phyloP scores from a whole-genome alignment of 306 rosid species.

The Glycine tomentella region DNA sequence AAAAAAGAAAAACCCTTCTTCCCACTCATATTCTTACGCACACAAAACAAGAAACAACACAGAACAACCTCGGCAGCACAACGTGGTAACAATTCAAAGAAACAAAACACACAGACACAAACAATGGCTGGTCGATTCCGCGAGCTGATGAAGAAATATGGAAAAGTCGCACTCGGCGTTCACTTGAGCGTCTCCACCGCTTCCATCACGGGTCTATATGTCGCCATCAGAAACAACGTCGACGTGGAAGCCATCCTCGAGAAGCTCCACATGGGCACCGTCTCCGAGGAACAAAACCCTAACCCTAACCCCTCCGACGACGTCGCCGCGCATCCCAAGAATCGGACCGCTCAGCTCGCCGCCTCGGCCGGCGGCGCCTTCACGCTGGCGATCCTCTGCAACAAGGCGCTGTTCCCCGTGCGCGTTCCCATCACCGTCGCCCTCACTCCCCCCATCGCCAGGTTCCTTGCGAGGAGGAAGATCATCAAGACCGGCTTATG shows the following conservation, averaged over 20 bases:
- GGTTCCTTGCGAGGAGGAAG: slow-evolving; percentile 82
- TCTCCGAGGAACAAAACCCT: slow-evolving; percentile 49
- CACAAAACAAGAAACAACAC: not conserved
- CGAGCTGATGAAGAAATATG: slow-evolving; percentile 85
- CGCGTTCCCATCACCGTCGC: slow-evolving; percentile 90
- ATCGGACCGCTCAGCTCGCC: slow-evolving; percentile 79
- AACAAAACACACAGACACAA: not conserved
- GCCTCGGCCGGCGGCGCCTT: slow-evolving; percentile 90
- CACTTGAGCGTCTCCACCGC: slow-evolving; percentile 79
- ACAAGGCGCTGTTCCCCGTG: slow-evolving; percentile 88
- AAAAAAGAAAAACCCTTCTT: no score
- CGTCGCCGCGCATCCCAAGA: slow-evolving; percentile 38
- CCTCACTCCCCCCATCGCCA: slow-evolving; percentile 85
- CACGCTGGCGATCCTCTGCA: slow-evolving; percentile 81
- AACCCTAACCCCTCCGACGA: not conserved
- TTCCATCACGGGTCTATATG: slow-evolving; percentile 76
- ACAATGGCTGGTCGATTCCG: slow-evolving; percentile 83
- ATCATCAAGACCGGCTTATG: slow-evolving; percentile 64
- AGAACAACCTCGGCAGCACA: not conserved
- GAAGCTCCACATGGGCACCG: slow-evolving; percentile 66
- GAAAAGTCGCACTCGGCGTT: slow-evolving; percentile 89
- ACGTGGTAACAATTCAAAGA: not conserved
- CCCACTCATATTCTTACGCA: not conserved
- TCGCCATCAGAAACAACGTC: slow-evolving; percentile 88
- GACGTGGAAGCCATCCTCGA: slow-evolving; percentile 85